A percentile compares a stretch with the other conserved stretches of the same genome.
Conservation (phyloP, 495 filamentous ascomycete species). For the Corynascus novoguineensis region DNA sequence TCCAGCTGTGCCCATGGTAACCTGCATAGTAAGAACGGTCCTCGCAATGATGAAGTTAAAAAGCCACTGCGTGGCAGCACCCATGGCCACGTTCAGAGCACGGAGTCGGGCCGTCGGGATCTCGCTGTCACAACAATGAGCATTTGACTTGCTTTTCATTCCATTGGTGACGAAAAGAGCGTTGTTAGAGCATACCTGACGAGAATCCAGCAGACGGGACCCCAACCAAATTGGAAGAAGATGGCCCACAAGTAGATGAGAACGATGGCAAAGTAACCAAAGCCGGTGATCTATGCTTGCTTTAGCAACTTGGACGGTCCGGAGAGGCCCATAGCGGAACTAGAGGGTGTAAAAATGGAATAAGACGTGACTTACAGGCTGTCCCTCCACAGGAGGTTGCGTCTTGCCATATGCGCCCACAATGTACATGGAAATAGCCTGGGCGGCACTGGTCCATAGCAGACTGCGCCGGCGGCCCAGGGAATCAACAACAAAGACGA, state of each 20-base stretch:
- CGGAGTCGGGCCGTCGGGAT: conserved; percentile 65
- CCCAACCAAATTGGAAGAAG: conserved; percentile 71
- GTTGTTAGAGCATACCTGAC: conserved; percentile 37
- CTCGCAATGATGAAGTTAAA: conserved; percentile 62
- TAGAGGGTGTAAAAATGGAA: too few relatives aligned
- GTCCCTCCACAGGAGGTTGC: conserved; percentile 50
- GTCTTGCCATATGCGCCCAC: conserved; percentile 68
- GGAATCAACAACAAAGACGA: conserved; percentile 66
- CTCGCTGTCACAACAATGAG: conserved; percentile 34
- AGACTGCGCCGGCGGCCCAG: conserved; percentile 64
- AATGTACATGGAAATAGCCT: conserved; percentile 62
- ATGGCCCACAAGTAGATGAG: conserved; percentile 65
- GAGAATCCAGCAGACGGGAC: conserved; percentile 68
- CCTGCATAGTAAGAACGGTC: conserved; percentile 56
- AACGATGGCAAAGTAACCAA: conserved; percentile 60
- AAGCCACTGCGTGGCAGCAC: conserved; percentile 59
- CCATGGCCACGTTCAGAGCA: conserved; percentile 61
- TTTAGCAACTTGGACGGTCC: too few relatives aligned
- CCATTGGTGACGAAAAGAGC: too few relatives aligned
- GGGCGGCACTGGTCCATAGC: conserved; percentile 64
- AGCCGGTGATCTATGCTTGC: conserved; percentile 39
- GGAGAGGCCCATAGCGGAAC: too few relatives aligned
- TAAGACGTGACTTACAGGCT: background rate
- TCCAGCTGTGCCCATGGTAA: conserved; percentile 54
- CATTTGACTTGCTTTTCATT: too few relatives aligned